Evolutionary conservation across 2,329 filamentous ascomycete genomes (phyloP), one percentile per base, ranked within the genome.

Genomic region (Arthroderma sp.): DNA sequence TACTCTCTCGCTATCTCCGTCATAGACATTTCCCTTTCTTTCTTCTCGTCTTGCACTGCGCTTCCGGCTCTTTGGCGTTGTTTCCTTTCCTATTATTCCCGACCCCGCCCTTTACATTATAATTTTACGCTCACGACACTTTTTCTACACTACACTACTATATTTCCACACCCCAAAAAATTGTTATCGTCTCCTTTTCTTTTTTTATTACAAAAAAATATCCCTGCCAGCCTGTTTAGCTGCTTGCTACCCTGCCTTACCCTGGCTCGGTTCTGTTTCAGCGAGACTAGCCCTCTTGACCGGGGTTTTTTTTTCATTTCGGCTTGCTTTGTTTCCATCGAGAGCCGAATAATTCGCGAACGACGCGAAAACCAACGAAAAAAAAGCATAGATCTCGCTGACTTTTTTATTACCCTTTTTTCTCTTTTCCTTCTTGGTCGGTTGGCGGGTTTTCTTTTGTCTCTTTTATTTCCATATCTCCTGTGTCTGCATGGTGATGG

Each of bases 21-120:
- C 58, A 59, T 62, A 58, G 60, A 58, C 55, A 53, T 57, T 41
- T 51, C 43, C n/a, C 38, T 43, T 60, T 56, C 31, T 60, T 37
- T 37, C 13, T 37, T 55, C 21, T 13, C 38, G 52, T 58, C 33
- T 51, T 19, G 19, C 21, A 55, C 39, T 52, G 28, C 49, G 33
- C 17, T 52, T 33, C 33, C 25, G 49, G 49, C 25, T 52, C 25
- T 37, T 23, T 25, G 49, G 49, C 49, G 49, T 52, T 52, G n/a
- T 52, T 52, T 11, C 25, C 11, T 35, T 33, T 13, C 13, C 2
- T 25, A 52, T 21, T 52, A 33, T 52, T 37, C 25, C 33, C 28
- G 25, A 17, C n/a, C 15, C 17, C 15, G 15, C 38, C 38, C 17
- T 41, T 43, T 23, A 25, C 41, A 43, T 21, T 28, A 44, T 44